Evolutionary conservation across 768 basidiomycete genomes (phyloP).

Genomic region (Podaxis sp.): DNA sequence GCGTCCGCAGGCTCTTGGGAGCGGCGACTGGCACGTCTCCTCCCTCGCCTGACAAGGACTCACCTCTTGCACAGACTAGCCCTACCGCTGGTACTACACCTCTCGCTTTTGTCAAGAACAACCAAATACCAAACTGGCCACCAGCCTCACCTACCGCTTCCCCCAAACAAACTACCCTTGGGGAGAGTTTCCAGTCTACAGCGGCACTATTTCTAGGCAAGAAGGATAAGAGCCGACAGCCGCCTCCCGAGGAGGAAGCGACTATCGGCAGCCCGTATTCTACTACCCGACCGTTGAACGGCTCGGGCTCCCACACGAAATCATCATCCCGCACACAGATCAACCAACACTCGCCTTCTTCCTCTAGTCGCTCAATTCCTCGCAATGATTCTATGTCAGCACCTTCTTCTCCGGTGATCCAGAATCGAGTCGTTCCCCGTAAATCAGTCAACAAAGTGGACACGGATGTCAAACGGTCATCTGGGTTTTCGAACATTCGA

Average conservation of each 20-base stretch:
- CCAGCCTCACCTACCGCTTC: constrained; percentile 40
- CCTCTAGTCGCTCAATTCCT: constrained; percentile 1
- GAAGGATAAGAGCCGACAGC: constrained; percentile 46
- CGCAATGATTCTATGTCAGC: constrained; percentile 9
- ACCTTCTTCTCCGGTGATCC: constrained; percentile 31
- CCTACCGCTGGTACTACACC: background rate
- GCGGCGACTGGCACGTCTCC: constrained; percentile 32
- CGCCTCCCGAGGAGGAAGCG: constrained; percentile 23
- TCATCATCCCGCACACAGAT: background rate
- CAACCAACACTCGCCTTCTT: background rate
- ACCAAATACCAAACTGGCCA: constrained; percentile 43
- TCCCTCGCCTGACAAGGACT: constrained; percentile 27
- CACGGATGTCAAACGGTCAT: constrained; percentile 42
- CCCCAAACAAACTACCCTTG: constrained; percentile 17
- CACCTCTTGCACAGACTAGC: constrained; percentile 25
- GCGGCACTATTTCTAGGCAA: constrained; percentile 46
- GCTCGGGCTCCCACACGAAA: constrained; percentile 3
- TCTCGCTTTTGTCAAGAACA: constrained; percentile 19
- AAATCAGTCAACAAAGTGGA: constrained; percentile 33
- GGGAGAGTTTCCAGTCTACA: constrained; percentile 37
- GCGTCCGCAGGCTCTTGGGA: constrained; percentile 65
- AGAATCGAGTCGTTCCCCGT: constrained; percentile 31
- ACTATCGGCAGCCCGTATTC: constrained; percentile 20
- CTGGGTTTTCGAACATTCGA: constrained; percentile 52
- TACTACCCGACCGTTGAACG: constrained; percentile 12